Evolutionary conservation across 768 basidiomycete genomes (phyloP), one percentile per base, ranked within the genome.

Genomic region (Lentinula lateritia): DNA sequence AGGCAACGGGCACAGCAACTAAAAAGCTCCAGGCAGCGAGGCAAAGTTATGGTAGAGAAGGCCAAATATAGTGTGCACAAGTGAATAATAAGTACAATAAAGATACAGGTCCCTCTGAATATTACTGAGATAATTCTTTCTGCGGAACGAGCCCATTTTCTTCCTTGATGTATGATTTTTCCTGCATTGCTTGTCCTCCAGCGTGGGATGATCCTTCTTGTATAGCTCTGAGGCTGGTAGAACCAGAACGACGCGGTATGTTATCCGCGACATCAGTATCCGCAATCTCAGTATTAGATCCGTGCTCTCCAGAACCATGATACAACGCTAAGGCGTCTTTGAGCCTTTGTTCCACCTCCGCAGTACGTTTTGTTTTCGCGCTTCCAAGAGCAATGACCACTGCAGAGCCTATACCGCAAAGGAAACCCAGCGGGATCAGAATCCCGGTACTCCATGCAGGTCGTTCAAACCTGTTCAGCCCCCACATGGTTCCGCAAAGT

Each of bases 401-500:
- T 9, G 82, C 89, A 6, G 92, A 84, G 32, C 73, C 71, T 59
- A 95, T 93, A 45, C 90, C 92, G 67, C 88, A 89, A 2, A 90
- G 73, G 73, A 94, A 94, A 34, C 83, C 83, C 0, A 78, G 75
- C 0, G 90, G 89, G 53, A 95, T 91, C 15, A 93, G 78, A 36
- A 76, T 76, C 0, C 85, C 84, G 7, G 86, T 88, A 52, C 79
- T 83, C 87, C 87, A 89, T 2, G 85, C 79, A 1, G 87, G 88
- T n/a, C 88, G 80, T 61, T 80, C 65, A 66, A 88, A 87, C 80
- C 88, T 78, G 66, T 92, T 83, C 67, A 93, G 67, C 7, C 86
- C 80, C 92, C 92, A 93, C 90, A 93, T 92, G 50, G 81, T 84
- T 9, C 82, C 87, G 66, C 90, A 90, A 6, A 92, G 74, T 18